phyloP scores from a whole-genome alignment of 2,329 filamentous ascomycete genomes.

The Neofusicoccum sp. region DNA sequence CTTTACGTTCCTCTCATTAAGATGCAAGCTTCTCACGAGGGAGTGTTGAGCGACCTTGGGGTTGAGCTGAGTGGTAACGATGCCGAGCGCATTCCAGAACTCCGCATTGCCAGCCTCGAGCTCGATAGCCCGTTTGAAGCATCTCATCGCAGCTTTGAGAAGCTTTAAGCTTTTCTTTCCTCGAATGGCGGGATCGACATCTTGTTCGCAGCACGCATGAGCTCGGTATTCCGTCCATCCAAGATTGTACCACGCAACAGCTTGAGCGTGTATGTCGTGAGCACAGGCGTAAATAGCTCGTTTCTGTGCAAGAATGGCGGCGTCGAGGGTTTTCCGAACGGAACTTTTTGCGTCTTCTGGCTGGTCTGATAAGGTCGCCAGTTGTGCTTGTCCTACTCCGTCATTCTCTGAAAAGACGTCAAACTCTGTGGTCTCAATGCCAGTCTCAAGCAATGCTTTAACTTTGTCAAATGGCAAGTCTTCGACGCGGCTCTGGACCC shows the following conservation, averaged over 20 bases:
- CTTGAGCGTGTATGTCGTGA: slow-evolving; percentile 79
- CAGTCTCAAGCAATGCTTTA: slow-evolving; percentile 56
- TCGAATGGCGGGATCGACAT: slow-evolving; percentile 29
- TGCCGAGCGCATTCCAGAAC: slow-evolving; percentile 95
- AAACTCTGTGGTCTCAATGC: slow-evolving; percentile 56
- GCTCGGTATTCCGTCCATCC: slow-evolving; percentile 90
- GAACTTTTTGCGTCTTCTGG: slow-evolving; percentile 5
- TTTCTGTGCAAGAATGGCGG: slow-evolving; percentile 82
- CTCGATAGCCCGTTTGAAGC: slow-evolving; percentile 95
- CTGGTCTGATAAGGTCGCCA: slow-evolving; percentile 26
- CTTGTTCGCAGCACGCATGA: slow-evolving; percentile 61
- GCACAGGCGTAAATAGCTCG: slow-evolving; percentile 72
- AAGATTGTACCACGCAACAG: slow-evolving; percentile 95
- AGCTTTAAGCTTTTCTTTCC: slow-evolving; percentile 58
- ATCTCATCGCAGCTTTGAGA: slow-evolving; percentile 76
- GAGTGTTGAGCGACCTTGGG: slow-evolving; percentile 88
- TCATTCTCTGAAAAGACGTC: slow-evolving; percentile 69
- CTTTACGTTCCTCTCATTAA: slow-evolving; percentile 82
- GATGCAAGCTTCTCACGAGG: slow-evolving; percentile 85
- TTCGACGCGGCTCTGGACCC: slow-evolving; percentile 65
- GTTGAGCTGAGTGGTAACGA: slow-evolving; percentile 83
- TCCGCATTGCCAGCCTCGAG: slow-evolving; percentile 90
- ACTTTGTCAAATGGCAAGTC: slow-evolving; percentile 63
- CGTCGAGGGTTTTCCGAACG: slow-evolving; percentile 62
- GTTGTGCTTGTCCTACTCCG: slow-evolving; percentile 50